Conservation (phyloP, 495 filamentous ascomycete species). For the Penicillium paxilli region DNA sequence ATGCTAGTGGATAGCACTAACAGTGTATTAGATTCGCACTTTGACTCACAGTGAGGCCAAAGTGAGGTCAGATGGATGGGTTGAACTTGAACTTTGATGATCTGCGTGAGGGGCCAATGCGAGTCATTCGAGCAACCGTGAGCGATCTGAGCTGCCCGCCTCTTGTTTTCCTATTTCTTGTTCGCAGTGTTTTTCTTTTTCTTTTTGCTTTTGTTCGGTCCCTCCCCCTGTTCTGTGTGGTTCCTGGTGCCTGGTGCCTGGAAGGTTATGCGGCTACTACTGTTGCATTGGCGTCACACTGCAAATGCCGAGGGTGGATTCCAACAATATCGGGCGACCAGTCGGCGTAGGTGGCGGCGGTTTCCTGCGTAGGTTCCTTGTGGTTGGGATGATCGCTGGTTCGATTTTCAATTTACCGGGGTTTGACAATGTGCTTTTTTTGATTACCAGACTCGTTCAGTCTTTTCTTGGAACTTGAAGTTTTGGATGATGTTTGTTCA, state of each 20-base stretch:
- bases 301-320: not conserved
- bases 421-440: not conserved
- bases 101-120: not conserved
- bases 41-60: not conserved
- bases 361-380: not conserved
- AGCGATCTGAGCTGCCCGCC: no score
- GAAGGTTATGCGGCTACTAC: conserved; percentile 1
- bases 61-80: not conserved
- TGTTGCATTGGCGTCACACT: not conserved
- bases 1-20: no score
- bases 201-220: not conserved
- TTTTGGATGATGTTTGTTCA: not conserved
- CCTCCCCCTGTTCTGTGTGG: not conserved
- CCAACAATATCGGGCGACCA: no score
- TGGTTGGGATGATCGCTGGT: not conserved
- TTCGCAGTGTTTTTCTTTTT: not conserved
- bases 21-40: not conserved
- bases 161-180: not conserved
- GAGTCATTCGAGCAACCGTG: not conserved
- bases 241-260: not conserved
- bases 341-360: no score
- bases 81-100: no score
- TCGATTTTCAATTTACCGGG: not conserved
- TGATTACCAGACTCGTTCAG: no score
- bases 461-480: not conserved